Evolutionary conservation across 108 stramenopile genomes (phyloP), one percentile per base, ranked within the genome.

Genomic region (Cyclotella atomus): DNA sequence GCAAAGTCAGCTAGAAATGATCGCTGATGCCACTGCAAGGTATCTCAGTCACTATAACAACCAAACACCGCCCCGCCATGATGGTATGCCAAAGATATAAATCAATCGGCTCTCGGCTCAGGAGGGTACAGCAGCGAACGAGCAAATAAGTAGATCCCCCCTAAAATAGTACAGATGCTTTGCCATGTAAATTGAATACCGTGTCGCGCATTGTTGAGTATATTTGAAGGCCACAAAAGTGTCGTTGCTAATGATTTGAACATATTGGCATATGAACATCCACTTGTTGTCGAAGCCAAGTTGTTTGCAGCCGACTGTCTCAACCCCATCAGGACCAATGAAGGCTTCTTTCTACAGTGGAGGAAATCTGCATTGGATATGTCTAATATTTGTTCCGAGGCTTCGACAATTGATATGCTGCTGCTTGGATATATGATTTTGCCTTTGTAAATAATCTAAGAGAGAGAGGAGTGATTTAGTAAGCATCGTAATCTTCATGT

Each of bases 271-370:
- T 2, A 23, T n/a, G n/a, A n/a, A n/a, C n/a, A n/a, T n/a, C n/a
- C n/a, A 1, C 2, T 3, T 9, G 38, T 9, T 12, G 9, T 7
- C 1, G 21, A 2, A 53, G 10, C 19, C 10, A 10, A 19, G 24
- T 23, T 53, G 23, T 1, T 5, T 23, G 52, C 10, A 2, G 1
- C 14, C 9, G 56, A 57, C 12, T 57, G 28, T 27, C 79, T 65
- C 46, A 68, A 36, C 49, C 79, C 79, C 67, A 73, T 79, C 12
- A 79, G 68, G 34, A 73, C 60, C 60, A 79, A 60, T 17, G 79
- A 79, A 7, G 79, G 79, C 12, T 79, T 79, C 56, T 79, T 79
- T 2, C 79, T 65, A 19, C 46, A 53, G 25, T 68, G 57, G 30
- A 70, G 53, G 28, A 79, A 27, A 52, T 79, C 79, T 19, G 57